Evolutionary conservation across 768 basidiomycete genomes (phyloP), one percentile per base, ranked within the genome.

Genomic region (Boletus bicolor): DNA sequence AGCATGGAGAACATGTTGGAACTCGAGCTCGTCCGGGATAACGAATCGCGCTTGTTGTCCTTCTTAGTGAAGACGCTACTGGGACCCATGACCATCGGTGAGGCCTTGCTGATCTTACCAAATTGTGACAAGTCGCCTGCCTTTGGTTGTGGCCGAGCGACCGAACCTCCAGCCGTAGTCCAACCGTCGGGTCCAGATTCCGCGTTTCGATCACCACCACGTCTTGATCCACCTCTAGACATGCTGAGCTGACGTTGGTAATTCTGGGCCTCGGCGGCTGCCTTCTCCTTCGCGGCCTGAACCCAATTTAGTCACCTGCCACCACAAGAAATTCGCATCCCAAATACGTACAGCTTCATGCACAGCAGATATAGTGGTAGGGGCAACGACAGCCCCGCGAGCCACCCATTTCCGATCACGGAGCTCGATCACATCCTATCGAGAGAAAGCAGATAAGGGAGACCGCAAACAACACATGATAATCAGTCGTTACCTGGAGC

Each of bases 1-100:
- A 94, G 85, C 83, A 90, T 87, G 24, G 85, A 86, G 75, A 93
- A 93, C 86, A 93, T 93, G 72, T 93, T 94, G 46, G 84, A 82
- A 55, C 73, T 84, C 43, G 93, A 93, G 62, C 77, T 83, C n/a
- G 86, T 83, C 45, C 92, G 84, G 8, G 91, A 89, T 9, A 96
- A 71, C 4, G 91, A 81, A 60, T 89, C 86, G 7, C 87, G 80
- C 71, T 89, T 86, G 63, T 58, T 69, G 17, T 81, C 81, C 71
- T 89, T 87, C 76, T 85, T 87, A 64, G 80, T 83, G 70, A 95
- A 97, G 24, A 95, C 87, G 58, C 88, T 89, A 56, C 84, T 82
- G 3, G 94, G 92, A 7, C 91, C 93, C 68, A 97, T 91, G 1
- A 84, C 84, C 73, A 88, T 83, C 1, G 85, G 77, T 7, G 81